Evolutionary conservation across 1,139 yeast species (phyloP).

Genomic region (Blastobotrys arbuscula): DNA sequence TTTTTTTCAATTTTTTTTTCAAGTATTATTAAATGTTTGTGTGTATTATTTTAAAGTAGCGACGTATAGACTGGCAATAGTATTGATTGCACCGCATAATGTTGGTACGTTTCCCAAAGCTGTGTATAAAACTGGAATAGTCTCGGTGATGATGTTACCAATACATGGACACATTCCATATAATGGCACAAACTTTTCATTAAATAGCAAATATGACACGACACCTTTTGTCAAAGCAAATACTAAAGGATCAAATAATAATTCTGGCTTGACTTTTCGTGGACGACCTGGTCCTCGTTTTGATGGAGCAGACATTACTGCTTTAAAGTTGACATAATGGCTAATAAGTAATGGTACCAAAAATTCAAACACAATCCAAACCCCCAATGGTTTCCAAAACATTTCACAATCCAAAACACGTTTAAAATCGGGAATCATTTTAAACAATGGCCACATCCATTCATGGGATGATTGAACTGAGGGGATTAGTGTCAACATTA

Average conservation of each 20-base stretch:
- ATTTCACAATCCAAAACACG: conserved; percentile 19
- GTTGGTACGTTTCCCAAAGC: conserved; percentile 35
- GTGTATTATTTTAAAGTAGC: conserved; percentile 24
- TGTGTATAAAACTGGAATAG: conserved; percentile 18
- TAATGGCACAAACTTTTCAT: conserved; percentile 18
- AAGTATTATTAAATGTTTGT: background rate
- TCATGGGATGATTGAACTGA: conserved; percentile 12
- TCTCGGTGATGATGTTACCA: conserved; percentile 16
- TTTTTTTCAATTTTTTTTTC: background rate
- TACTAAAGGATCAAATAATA: conserved; percentile 48
- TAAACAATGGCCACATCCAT: conserved; percentile 10
- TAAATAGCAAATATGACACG: conserved; percentile 40
- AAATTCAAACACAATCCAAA: conserved; percentile 32
- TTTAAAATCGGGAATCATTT: conserved; percentile 14
- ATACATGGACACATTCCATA: conserved; percentile 3
- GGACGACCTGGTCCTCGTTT: conserved; percentile 7
- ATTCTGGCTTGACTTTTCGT: conserved; percentile 2
- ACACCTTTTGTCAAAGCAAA: conserved; percentile 50
- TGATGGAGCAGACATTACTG: conserved; percentile 14
- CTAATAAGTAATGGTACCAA: conserved; percentile 39
- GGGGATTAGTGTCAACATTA: conserved; percentile 15
- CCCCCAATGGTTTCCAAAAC: conserved; percentile 29
- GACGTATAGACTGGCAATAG: conserved; percentile 34
- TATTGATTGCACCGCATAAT: conserved; percentile 28
- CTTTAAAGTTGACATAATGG: conserved; percentile 30